Conservation (phyloP, 306 rosid genomes). For the Rubus parviflorus region DNA sequence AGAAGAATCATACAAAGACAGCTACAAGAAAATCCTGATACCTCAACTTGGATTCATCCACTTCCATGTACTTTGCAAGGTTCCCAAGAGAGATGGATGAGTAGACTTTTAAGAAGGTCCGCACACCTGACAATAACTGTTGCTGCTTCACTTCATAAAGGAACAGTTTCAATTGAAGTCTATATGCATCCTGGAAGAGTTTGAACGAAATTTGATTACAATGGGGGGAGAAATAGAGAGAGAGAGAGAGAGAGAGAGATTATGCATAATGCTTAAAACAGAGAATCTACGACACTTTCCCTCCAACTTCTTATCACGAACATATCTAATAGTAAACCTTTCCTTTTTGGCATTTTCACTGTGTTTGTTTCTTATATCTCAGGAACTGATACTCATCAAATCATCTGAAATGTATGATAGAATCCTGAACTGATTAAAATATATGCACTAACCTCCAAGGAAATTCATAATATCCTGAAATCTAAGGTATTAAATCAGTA, state of each 20-base stretch:
- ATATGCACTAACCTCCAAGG: not conserved
- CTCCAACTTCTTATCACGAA: not conserved
- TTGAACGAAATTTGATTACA: conserved; percentile 18
- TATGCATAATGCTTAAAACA: not conserved
- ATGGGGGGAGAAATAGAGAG: not conserved
- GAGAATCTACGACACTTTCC: not conserved
- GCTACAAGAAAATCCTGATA: conserved; percentile 17
- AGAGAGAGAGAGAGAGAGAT: conserved; percentile 11
- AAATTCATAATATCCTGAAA: not conserved
- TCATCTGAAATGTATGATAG: not conserved
- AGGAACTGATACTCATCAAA: not conserved
- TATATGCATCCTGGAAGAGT: conserved; percentile 80
- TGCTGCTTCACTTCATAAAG: conserved; percentile 98
- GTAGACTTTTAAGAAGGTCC: conserved; percentile 88
- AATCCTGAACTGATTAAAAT: not conserved
- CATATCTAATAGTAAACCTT: not conserved
- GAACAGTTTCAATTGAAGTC: conserved; percentile 90
- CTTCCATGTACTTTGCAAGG: conserved; percentile 95
- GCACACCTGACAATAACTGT: conserved; percentile 77
- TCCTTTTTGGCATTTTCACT: not conserved
- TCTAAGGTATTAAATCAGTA: not conserved
- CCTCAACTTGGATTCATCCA: conserved; percentile 94
- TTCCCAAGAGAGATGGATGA: conserved; percentile 78
- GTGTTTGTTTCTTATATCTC: not conserved
- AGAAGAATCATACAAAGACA: not conserved